Evolutionary conservation across 129 eudicot genomes (phyloP).

Genomic region (Chrysanthemum makinoi): DNA sequence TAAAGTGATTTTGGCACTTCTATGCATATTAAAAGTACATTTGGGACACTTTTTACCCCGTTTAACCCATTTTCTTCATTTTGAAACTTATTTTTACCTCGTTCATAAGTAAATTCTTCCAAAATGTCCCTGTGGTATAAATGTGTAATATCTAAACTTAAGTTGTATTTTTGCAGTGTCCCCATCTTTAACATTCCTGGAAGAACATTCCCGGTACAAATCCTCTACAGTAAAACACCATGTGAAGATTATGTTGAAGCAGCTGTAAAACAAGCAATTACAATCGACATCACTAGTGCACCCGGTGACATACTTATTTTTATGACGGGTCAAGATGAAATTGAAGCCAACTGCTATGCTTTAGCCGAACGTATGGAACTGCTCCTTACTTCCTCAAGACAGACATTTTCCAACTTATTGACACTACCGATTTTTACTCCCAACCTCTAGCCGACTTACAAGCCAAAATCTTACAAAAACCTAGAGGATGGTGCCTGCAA

Average conservation of each 20-base stretch:
- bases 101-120: too few relatives aligned
- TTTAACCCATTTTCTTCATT: too few relatives aligned
- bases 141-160: background rate
- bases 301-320: slow-evolving; percentile 74
- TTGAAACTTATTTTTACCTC: too few relatives aligned
- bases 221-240: slow-evolving; percentile 56
- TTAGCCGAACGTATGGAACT: background rate
- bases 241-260: slow-evolving; percentile 79
- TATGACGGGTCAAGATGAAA: slow-evolving; percentile 73
- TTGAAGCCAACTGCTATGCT: slow-evolving; percentile 35
- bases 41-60: too few relatives aligned
- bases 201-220: slow-evolving; percentile 64
- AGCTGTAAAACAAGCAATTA: slow-evolving; percentile 70
- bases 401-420: slow-evolving; percentile 50
- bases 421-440: slow-evolving; percentile 65
- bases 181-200: slow-evolving; percentile 73
- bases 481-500: slow-evolving; percentile 66
- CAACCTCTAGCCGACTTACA: slow-evolving; percentile 69
- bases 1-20: too few relatives aligned
- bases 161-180: slow-evolving; percentile 41
- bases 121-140: background rate
- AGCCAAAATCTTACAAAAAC: slow-evolving; percentile 57
- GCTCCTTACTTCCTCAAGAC: slow-evolving; percentile 23
- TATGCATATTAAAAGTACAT: too few relatives aligned
- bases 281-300: slow-evolving; percentile 64